Conservation (phyloP, 352 stramenopile species). For the Phytophthora macrochlamydospora region DNA sequence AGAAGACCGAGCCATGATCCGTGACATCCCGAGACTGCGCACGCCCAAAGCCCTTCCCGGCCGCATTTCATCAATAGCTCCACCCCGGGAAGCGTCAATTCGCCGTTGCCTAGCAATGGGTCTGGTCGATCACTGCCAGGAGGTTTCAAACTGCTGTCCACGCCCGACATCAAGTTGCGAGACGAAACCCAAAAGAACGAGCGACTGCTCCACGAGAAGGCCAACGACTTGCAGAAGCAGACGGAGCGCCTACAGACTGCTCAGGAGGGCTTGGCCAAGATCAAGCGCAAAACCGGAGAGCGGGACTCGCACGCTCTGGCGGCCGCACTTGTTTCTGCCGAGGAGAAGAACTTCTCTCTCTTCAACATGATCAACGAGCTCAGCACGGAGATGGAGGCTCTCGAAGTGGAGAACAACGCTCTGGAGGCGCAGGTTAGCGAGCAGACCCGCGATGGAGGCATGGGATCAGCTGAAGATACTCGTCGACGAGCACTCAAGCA, state of each 20-base stretch:
- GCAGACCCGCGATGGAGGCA: conserved; percentile 40
- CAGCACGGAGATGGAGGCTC: conserved; percentile 89
- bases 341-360: conserved; percentile 95
- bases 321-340: conserved; percentile 81
- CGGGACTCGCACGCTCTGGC: conserved; percentile 85
- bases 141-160: conserved; percentile 67
- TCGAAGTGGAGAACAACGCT: conserved; percentile 87
- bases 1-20: conserved; percentile 77
- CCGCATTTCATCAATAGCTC: conserved; percentile 37
- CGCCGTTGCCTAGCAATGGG: conserved; percentile 17
- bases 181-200: conserved; percentile 83
- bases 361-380: conserved; percentile 96
- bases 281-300: conserved; percentile 90
- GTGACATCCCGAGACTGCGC: conserved; percentile 70
- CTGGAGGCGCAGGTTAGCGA: conserved; percentile 66
- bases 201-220: conserved; percentile 75
- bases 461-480: conserved; percentile 61
- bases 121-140: conserved; percentile 22
- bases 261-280: conserved; percentile 86
- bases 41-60: conserved; percentile 63
- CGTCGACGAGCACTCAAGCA: conserved; percentile 65
- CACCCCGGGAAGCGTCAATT: conserved; percentile 16
- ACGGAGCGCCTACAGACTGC: conserved; percentile 70
- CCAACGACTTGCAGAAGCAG: conserved; percentile 73
- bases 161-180: conserved; percentile 69